Conservation (phyloP, 345 rosid genomes). For the Limnanthes douglasii region DNA sequence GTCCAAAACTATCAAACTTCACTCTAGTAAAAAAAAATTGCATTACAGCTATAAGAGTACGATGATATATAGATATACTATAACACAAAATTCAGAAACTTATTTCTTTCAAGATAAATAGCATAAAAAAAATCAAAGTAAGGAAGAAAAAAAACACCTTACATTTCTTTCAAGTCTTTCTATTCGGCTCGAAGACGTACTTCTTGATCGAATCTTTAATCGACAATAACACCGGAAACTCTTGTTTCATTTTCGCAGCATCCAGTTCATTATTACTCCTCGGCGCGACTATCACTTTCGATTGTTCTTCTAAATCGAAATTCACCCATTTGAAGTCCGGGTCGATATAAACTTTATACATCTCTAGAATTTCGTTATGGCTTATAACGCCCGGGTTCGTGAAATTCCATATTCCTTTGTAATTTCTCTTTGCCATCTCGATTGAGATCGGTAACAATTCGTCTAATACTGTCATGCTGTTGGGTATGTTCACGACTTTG, state of each 20-base stretch:
- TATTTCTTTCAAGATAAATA: too few relatives aligned
- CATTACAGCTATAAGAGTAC: too few relatives aligned
- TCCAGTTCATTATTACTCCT: slow-evolving; percentile 46
- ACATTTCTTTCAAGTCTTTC: slow-evolving; percentile 21
- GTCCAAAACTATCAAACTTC: too few relatives aligned
- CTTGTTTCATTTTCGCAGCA: slow-evolving; percentile 25
- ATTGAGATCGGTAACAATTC: slow-evolving; percentile 38
- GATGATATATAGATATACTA: too few relatives aligned
- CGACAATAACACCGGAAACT: slow-evolving; percentile 32
- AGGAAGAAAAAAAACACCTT: too few relatives aligned
- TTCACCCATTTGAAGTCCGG: slow-evolving; percentile 28
- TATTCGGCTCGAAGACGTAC: slow-evolving; percentile 28
- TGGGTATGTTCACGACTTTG: slow-evolving; percentile 40
- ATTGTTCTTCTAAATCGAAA: slow-evolving; percentile 34
- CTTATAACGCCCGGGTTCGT: slow-evolving; percentile 41
- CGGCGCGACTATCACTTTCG: slow-evolving; percentile 32
- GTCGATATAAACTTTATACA: slow-evolving; percentile 29
- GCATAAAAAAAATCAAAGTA: too few relatives aligned
- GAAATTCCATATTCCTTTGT: slow-evolving; percentile 38
- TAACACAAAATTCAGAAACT: too few relatives aligned
- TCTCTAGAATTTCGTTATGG: slow-evolving; percentile 32
- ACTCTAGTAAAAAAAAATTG: too few relatives aligned
- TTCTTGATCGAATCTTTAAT: slow-evolving; percentile 33
- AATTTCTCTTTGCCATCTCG: slow-evolving; percentile 39
- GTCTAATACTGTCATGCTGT: slow-evolving; percentile 44